Evolutionary conservation across 805 yeast genomes (phyloP).

Genomic region (Scheffersomyces ergatensis): DNA sequence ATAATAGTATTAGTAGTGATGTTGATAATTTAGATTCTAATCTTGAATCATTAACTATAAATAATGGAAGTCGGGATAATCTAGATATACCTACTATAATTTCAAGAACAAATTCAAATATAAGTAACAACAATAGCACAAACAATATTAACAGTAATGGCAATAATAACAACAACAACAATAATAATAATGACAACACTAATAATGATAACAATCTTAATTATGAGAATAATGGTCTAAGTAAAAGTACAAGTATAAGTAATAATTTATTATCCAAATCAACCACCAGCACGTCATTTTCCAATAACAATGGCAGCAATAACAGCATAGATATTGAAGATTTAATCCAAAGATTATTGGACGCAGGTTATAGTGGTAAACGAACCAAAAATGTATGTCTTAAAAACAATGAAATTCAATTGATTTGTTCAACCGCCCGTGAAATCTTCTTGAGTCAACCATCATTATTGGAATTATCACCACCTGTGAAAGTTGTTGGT

Average conservation of each 20-base stretch:
- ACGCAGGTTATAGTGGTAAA: constrained; percentile 95
- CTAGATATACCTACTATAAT: neutral
- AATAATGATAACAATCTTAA: too few relatives aligned
- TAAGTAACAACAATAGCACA: neutral
- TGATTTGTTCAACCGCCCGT: constrained; percentile 82
- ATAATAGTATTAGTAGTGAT: neutral
- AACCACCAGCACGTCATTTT: constrained; percentile 9
- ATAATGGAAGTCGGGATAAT: neutral
- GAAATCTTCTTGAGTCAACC: constrained; percentile 92
- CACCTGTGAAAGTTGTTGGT: constrained; percentile 85
- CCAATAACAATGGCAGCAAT: constrained; percentile 3
- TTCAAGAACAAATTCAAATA: neutral
- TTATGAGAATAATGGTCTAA: too few relatives aligned
- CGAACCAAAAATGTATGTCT: constrained; percentile 86
- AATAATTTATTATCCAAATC: constrained; percentile 8
- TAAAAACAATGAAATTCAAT: constrained; percentile 84
- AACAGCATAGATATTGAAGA: constrained; percentile 66
- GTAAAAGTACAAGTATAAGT: neutral
- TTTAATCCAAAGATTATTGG: constrained; percentile 83
- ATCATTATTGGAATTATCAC: constrained; percentile 77
- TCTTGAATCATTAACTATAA: constrained; percentile 5
- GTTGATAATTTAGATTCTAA: neutral
- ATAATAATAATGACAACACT: neutral
- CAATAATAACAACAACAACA: neutral
- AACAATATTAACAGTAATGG: neutral